Evolutionary conservation across 2,329 filamentous ascomycete genomes (phyloP).

Genomic region (Claviceps lovelessii): DNA sequence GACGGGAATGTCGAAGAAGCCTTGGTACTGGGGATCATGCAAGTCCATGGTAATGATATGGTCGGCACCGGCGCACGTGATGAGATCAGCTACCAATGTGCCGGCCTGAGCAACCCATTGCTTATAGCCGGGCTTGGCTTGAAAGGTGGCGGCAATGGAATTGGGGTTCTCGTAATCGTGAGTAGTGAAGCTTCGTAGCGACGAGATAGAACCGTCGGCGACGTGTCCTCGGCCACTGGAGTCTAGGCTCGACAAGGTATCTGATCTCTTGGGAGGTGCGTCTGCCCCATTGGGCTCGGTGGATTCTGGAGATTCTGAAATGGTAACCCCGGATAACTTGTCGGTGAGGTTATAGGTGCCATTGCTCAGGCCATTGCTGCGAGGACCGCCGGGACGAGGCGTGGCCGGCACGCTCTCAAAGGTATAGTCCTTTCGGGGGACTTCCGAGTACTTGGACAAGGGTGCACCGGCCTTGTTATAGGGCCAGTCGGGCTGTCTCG

Average conservation of each 20-base stretch:
- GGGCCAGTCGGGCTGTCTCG: conserved; percentile 85
- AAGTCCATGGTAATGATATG: conserved; percentile 98
- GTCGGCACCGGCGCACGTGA: conserved; percentile 90
- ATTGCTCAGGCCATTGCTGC: conserved; percentile 49
- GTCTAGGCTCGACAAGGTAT: conserved; percentile 20
- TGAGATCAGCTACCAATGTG: conserved; percentile 81
- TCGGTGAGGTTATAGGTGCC: conserved; percentile 57
- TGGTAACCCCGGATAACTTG: conserved; percentile 53
- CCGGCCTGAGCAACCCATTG: conserved; percentile 98
- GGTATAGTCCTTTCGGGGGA: conserved; percentile 51
- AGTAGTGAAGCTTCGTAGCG: conserved; percentile 40
- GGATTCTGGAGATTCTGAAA: conserved; percentile 24
- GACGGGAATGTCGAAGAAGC: conserved; percentile 96
- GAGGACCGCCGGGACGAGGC: conserved; percentile 57
- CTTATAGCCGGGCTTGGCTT: conserved; percentile 85
- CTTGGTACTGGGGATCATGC: conserved; percentile 92
- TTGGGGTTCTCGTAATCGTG: conserved; percentile 50
- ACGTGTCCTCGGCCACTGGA: conserved; percentile 24
- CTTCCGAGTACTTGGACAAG: conserved; percentile 51
- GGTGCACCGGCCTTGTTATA: conserved; percentile 94
- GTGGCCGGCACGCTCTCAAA: conserved; percentile 89
- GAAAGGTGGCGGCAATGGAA: conserved; percentile 39
- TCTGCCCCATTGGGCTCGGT: conserved; percentile 10
- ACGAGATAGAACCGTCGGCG: conserved; percentile 25
- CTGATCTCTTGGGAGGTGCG: conserved; percentile 21